A percentile compares a stretch with the other conserved stretches of the same genome.
These are phyloP conservation scores for Pseudocercospora ulei DNA, from an alignment of 2,329 filamentous ascomycete species.

Conservation along the genomic window DNA sequence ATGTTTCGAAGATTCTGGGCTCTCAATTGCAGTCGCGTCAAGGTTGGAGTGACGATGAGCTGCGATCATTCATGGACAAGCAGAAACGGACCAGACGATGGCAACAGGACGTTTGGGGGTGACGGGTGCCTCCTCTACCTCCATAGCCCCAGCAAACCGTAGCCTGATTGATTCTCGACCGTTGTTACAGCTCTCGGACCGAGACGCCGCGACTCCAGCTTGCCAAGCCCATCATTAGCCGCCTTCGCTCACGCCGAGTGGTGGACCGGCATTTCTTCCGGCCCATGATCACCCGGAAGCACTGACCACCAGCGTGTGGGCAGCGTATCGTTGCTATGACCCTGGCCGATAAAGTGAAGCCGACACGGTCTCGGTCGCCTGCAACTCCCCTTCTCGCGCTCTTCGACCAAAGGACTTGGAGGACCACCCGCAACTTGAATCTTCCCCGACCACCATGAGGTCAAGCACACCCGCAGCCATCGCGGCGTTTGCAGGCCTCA, in stretches of 20 bases:
- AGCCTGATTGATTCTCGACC: neutral
- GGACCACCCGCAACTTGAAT: too few species aligned
- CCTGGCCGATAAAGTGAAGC: constrained; percentile 12
- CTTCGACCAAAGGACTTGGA: neutral
- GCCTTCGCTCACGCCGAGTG: constrained; percentile 5
- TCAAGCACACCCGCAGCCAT: neutral
- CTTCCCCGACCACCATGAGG: too few species aligned
- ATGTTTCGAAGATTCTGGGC: constrained; percentile 34
- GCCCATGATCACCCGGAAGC: constrained; percentile 3
- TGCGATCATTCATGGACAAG: constrained; percentile 21
- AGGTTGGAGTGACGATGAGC: constrained; percentile 17
- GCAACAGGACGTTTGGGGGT: constrained; percentile 28
- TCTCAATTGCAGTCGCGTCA: constrained; percentile 13
- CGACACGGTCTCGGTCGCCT: constrained; percentile 9
- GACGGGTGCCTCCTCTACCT: neutral
- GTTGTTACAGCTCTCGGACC: constrained; percentile 4
- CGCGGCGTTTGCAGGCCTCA: constrained; percentile 2
- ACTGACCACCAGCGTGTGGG: neutral
- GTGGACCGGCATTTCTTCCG: constrained; percentile 14
- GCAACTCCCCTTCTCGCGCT: neutral
- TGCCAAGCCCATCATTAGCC: constrained; percentile 8
- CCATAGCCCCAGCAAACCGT: neutral
- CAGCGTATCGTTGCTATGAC: neutral
- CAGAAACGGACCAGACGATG: constrained; percentile 24
- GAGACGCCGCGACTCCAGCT: constrained; percentile 8